Conservation (phyloP, 441 rosid genomes). For the Croton setiger region DNA sequence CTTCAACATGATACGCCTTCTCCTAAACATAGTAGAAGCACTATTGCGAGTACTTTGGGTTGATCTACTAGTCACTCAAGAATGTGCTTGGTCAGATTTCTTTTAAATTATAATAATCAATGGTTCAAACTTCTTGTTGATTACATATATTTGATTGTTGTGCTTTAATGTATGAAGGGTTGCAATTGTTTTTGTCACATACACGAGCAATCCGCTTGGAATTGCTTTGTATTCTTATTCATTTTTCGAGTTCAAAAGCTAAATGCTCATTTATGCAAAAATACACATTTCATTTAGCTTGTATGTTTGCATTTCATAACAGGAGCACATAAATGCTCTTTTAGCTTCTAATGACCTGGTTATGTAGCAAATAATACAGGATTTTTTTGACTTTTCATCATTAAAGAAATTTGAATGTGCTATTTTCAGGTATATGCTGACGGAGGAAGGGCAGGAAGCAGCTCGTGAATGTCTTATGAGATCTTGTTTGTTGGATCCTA, state of each 20-base stretch:
- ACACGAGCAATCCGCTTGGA: background rate
- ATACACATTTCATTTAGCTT: background rate
- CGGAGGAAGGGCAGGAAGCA: constrained; percentile 69
- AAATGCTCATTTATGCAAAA: background rate
- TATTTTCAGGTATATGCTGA: constrained; percentile 75
- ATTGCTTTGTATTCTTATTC: background rate
- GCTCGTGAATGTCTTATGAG: constrained; percentile 69
- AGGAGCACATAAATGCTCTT: too few species aligned
- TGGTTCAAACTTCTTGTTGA: background rate
- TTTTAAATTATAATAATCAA: background rate
- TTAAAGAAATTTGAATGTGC: constrained; percentile 6
- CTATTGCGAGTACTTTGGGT: background rate
- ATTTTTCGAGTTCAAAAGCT: background rate
- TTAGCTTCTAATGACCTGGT: too few species aligned
- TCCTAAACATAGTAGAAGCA: background rate
- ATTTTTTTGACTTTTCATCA: background rate
- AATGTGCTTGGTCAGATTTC: background rate
- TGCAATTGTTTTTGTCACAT: background rate
- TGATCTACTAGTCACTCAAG: background rate
- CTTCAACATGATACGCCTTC: background rate
- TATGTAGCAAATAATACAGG: too few species aligned
- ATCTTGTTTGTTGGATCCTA: constrained; percentile 59
- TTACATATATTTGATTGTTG: background rate
- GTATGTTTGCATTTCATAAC: background rate
- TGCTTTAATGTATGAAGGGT: background rate